Evolutionary conservation across 2,329 filamentous ascomycete species (phyloP), one percentile per base, ranked within the genome.

Genomic region (Botrytis deweyae): DNA sequence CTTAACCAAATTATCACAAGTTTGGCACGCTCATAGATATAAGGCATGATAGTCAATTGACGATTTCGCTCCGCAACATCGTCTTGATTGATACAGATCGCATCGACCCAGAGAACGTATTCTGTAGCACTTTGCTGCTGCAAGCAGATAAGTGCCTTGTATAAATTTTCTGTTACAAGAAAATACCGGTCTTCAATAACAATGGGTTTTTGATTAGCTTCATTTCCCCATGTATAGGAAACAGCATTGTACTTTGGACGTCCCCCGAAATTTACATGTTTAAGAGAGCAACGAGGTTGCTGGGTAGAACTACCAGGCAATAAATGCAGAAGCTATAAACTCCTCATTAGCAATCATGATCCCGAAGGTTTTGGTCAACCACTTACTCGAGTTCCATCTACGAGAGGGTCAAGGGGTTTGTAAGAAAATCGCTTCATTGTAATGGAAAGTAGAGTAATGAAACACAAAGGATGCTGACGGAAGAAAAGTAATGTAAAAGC

Each of bases 161-260:
- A 73, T 3, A 76, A 38, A 64, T 74, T 74, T 25, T n/a, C 10
- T 2, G 33, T 58, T 18, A 74, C 55, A 10, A 29, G 40, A 20
- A 78, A 74, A 0, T 29, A 10, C 5, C 52, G n/a, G 8, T 74
- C 77, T 59, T 78, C 72, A 18, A 81, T 55, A 4, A 72, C 9
- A 10, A 80, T 78, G 29, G 61, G n/a, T n/a, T 75, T 58, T 25
- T 74, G 70, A 44, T 55, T 64, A 38, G 55, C 64, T 22, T 75
- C 62, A 16, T 73, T 70, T 0, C 78, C 79, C 77, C 79, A 78
- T 8, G 67, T 76, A 70, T 81, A 81, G 2, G 79, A 81, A 49
- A 81, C 69, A 25, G 78, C 78, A 38, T 78, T 71, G 66, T 76
- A 80, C 22, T 73, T 76, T 14, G 78, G 77, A 33, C 68, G 74